phyloP scores from a whole-genome alignment of 495 filamentous ascomycete species.

The Talaromyces nanjingensis region DNA sequence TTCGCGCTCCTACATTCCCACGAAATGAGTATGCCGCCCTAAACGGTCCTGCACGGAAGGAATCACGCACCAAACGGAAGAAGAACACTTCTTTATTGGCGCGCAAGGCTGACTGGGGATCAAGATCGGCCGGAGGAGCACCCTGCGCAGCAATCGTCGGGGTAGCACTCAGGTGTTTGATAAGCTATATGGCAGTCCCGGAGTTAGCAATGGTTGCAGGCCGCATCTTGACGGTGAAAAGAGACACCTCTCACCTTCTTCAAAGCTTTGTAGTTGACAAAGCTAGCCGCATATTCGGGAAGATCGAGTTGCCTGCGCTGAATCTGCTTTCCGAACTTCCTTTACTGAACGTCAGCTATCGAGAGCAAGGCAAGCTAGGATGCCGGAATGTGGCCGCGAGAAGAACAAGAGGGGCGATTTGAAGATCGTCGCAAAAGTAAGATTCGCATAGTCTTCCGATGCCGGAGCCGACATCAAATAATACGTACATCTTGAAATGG shows the following conservation, averaged over 20 bases:
- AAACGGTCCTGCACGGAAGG: neutral
- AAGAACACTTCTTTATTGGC: slow-evolving; percentile 98
- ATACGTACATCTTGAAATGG: slow-evolving; percentile 7
- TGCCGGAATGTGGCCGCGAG: neutral
- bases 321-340: slow-evolving; percentile 99
- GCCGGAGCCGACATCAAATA: neutral
- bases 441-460: neutral
- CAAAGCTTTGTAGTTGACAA: slow-evolving; percentile 97
- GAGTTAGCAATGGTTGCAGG: neutral
- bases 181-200: slow-evolving; percentile 50
- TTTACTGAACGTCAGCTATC: slow-evolving; percentile 25
- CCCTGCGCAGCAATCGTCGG: slow-evolving; percentile 72
- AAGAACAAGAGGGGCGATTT: neutral
- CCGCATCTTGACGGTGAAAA: no score
- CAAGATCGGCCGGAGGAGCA: slow-evolving; percentile 47
- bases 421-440: neutral
- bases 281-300: slow-evolving; percentile 97
- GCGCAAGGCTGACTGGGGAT: slow-evolving; percentile 86
- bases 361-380: neutral
- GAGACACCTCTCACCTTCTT: slow-evolving; percentile 66
- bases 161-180: slow-evolving; percentile 92
- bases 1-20: slow-evolving; percentile 69
- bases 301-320: slow-evolving; percentile 98
- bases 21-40: neutral
- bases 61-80: slow-evolving; percentile 73